Conservation (phyloP, 768 basidiomycete genomes). For the Boletus fagicola region DNA sequence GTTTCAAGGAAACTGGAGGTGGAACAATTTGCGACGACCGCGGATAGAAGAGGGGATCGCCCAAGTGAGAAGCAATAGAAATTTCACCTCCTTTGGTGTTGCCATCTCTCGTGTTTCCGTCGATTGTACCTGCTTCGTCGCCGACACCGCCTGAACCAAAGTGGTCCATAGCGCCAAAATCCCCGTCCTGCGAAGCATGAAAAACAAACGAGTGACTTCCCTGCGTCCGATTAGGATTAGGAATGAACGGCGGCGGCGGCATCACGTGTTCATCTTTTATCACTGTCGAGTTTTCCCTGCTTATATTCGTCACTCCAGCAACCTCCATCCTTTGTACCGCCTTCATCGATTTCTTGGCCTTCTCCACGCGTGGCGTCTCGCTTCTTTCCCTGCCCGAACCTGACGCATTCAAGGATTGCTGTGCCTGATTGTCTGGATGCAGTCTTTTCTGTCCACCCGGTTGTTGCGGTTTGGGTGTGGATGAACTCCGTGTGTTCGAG, state of each 20-base stretch:
- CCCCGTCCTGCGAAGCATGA: slow-evolving; percentile 15
- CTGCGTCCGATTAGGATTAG: slow-evolving; percentile 16
- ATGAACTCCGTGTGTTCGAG: slow-evolving; percentile 11
- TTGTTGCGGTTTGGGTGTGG: slow-evolving; percentile 19
- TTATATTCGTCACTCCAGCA: slow-evolving; percentile 6
- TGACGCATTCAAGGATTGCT: slow-evolving; percentile 29
- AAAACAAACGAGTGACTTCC: slow-evolving; percentile 11
- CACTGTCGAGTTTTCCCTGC: slow-evolving; percentile 15
- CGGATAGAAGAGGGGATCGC: slow-evolving; percentile 26
- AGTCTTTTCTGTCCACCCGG: slow-evolving; percentile 22
- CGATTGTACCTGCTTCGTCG: slow-evolving; percentile 1
- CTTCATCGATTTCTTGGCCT: slow-evolving; percentile 40
- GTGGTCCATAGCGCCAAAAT: slow-evolving; percentile 17
- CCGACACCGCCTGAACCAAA: slow-evolving; percentile 1
- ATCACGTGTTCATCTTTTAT: slow-evolving; percentile 34
- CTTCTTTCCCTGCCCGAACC: slow-evolving; percentile 13
- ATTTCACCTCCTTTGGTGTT: slow-evolving; percentile 5
- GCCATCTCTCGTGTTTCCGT: slow-evolving; percentile 2
- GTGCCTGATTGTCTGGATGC: slow-evolving; percentile 23
- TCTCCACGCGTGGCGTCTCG: slow-evolving; percentile 47
- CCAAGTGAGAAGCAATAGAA: slow-evolving; percentile 1
- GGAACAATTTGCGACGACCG: slow-evolving; percentile 22
- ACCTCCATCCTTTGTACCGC: slow-evolving; percentile 34
- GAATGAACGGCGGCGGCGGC: slow-evolving; percentile 37
- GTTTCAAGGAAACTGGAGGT: slow-evolving; percentile 1